Evolutionary conservation across 805 yeast species (phyloP).

Genomic region (Alloascoidea africana): DNA sequence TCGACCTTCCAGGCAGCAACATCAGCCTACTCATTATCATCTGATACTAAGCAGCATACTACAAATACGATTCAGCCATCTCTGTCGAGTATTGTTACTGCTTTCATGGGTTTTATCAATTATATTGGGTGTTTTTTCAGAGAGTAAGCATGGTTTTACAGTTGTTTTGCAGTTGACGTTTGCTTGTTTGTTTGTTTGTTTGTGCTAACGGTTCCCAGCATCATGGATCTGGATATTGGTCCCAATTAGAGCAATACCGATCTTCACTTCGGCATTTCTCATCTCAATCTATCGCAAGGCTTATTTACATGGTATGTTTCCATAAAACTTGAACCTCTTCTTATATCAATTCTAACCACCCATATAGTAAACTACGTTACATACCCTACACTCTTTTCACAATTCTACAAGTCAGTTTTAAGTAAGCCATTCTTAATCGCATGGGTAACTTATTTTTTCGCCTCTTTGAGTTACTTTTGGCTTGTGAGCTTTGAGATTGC

Average conservation of each 20-base stretch:
- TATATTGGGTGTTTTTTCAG: constrained; percentile 3
- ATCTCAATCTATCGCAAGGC: constrained; percentile 11
- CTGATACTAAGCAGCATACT: constrained; percentile 6
- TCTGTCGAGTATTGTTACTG: constrained; percentile 6
- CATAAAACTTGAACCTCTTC: not conserved
- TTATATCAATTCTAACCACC: not conserved
- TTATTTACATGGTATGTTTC: constrained; percentile 8
- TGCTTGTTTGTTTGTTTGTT: not conserved
- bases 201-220: not conserved
- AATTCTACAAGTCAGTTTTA: not conserved
- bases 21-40: constrained; percentile 11
- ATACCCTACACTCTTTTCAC: not conserved
- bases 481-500: not conserved
- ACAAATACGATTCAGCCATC: constrained; percentile 9
- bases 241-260: constrained; percentile 5
- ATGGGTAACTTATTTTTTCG: not conserved
- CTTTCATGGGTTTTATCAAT: constrained; percentile 2
- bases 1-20: no score
- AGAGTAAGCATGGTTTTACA: constrained; percentile 6
- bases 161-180: constrained; percentile 4
- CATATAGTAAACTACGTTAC: not conserved
- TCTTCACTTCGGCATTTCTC: constrained; percentile 6
- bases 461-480: not conserved
- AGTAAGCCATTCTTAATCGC: not conserved
- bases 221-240: constrained; percentile 5